These are phyloP conservation scores for Berkeleyomyces rouxiae DNA, from an alignment of 2,329 filamentous ascomycete genomes.

Conservation along the genomic window DNA sequence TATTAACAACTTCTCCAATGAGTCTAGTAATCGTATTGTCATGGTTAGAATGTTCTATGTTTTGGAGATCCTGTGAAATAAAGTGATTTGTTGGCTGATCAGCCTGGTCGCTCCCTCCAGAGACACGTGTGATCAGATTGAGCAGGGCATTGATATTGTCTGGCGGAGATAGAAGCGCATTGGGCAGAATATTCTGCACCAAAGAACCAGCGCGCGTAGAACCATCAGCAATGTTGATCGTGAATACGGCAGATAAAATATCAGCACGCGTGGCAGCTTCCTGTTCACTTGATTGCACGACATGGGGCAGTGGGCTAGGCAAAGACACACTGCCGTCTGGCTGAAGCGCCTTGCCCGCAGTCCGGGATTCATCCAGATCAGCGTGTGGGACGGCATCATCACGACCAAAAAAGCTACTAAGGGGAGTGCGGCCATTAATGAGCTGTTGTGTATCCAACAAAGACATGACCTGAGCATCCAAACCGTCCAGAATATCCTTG, in stretches of 20 bases:
- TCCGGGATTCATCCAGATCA: slow-evolving; percentile 37
- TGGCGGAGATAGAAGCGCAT: slow-evolving; percentile 18
- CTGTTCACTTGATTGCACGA: slow-evolving; percentile 41
- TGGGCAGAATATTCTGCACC: slow-evolving; percentile 6
- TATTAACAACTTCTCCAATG: not conserved
- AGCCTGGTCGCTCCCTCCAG: not conserved
- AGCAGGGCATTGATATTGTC: slow-evolving; percentile 11
- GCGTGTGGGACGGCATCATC: slow-evolving; percentile 50
- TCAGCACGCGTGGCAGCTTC: slow-evolving; percentile 45
- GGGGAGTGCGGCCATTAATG: slow-evolving; percentile 55
- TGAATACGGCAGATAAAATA: slow-evolving; percentile 39
- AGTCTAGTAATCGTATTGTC: not conserved
- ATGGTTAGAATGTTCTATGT: not conserved
- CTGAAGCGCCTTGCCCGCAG: slow-evolving; percentile 50
- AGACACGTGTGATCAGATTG: slow-evolving; percentile 4
- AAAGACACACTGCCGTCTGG: slow-evolving; percentile 49
- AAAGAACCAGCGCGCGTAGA: slow-evolving; percentile 3
- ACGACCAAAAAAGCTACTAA: slow-evolving; percentile 59
- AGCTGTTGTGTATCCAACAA: slow-evolving; percentile 63
- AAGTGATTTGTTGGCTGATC: not conserved
- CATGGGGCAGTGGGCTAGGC: slow-evolving; percentile 36
- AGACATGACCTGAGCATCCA: slow-evolving; percentile 63
- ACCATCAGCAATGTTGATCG: slow-evolving; percentile 6
- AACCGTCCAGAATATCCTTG: slow-evolving; percentile 59
- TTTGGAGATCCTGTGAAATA: not conserved